Evolutionary conservation across 441 rosid genomes (phyloP), one percentile per base, ranked within the genome.

Genomic region (Adansonia gregorii): DNA sequence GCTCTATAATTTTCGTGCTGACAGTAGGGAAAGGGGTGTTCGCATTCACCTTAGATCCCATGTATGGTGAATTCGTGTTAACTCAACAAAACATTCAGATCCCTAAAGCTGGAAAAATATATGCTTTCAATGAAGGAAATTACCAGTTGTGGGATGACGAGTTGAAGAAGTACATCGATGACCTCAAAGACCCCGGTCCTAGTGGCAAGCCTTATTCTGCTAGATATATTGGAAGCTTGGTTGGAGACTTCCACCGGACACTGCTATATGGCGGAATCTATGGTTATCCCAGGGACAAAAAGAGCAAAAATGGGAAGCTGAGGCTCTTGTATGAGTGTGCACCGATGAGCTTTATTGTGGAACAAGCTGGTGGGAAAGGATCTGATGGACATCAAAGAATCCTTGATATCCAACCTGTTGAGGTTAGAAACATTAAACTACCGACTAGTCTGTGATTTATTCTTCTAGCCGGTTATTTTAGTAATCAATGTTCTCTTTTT

Each of bases 351-450:
- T 95, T 91, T 79, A 92, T 95, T 15, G 98, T 82, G 7, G 98
- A 95, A 85, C 97, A 95, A 88, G 97, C 99, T 5, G 99, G 98
- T 31, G 97, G 98, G 19, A 93, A 95, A 88, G 98, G 98, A 5
- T 93, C 98, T 9, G 97, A 91, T 80, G 99, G 98, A 12, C 96
- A 90, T 31, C 89, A 87, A 6, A 89, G 98, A 86, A 76, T 95
- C 39, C 88, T 95, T 55, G 98, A 93, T 74, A 92, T 95, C 58
- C 81, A 87, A 84, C 99, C 99, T 0, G 76, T 74, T 35, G 97
- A 92, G 96, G 97, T 93, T 27, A 80, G 77, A 67, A 71, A 10
- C 56, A 55, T 22, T n/a, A 43, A 51, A 27, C 59, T 14, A 71
- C 48, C 20, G 14, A 12, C 20, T 22, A 72, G 61, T 15, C 10